phyloP scores from a whole-genome alignment of 2,329 filamentous ascomycete genomes.

The Furcasterigmium sp. region DNA sequence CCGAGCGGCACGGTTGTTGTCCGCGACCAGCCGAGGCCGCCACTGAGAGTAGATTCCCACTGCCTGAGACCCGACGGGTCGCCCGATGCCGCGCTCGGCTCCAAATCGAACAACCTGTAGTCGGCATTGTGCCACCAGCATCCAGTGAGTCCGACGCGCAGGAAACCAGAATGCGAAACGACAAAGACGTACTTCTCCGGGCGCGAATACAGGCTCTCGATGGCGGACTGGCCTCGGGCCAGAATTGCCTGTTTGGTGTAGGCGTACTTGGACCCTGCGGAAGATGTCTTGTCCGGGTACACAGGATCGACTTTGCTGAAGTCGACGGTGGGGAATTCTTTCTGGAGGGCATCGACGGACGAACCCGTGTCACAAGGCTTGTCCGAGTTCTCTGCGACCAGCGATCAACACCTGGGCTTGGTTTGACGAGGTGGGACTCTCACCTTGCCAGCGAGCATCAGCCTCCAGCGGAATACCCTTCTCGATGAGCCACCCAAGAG shows the following conservation, averaged over 20 bases:
- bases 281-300: constrained; percentile 58
- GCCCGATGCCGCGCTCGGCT: constrained; percentile 13
- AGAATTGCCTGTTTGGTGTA: constrained; percentile 49
- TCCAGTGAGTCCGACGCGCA: constrained; percentile 51
- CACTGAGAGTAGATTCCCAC: constrained; percentile 31
- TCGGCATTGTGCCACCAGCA: constrained; percentile 57
- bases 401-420: not conserved
- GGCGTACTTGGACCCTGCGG: constrained; percentile 39
- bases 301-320: constrained; percentile 51
- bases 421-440: not conserved
- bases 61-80: constrained; percentile 34
- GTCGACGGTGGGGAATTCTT: constrained; percentile 51
- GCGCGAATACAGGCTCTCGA: constrained; percentile 44
- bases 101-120: constrained; percentile 58
- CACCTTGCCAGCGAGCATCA: constrained; percentile 62
- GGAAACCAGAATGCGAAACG: constrained; percentile 60
- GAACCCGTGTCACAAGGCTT: constrained; percentile 60
- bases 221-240: constrained; percentile 44
- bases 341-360: constrained; percentile 32
- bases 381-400: constrained; percentile 47
- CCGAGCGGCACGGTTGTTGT: constrained; percentile 31
- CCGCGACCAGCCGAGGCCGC: constrained; percentile 29
- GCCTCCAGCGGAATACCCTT: constrained; percentile 48
- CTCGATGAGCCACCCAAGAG: constrained; percentile 53
- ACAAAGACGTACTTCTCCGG: constrained; percentile 59